These are phyloP conservation scores for Leccinum huronense DNA, from an alignment of 1,284 basidiomycete species.

Conservation along the genomic window DNA sequence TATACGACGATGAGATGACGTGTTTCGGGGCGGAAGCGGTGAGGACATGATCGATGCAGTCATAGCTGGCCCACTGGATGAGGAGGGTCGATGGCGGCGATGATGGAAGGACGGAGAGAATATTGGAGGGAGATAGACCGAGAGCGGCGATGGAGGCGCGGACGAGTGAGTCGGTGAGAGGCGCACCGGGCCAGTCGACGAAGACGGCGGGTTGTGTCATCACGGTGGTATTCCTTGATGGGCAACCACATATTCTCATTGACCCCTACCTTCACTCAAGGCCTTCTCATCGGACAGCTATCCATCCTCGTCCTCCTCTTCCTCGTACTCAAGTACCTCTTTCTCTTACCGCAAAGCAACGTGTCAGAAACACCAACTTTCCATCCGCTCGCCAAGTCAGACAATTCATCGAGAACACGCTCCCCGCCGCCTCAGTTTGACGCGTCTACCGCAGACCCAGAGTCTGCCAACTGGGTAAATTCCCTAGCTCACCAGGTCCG, in stretches of 20 bases:
- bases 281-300: constrained; percentile 74
- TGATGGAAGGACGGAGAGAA: constrained; percentile 30
- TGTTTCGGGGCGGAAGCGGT: constrained; percentile 48
- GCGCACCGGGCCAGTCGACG: constrained; percentile 76
- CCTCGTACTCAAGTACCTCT: constrained; percentile 77
- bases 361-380: constrained; percentile 55
- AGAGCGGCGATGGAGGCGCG: constrained; percentile 54
- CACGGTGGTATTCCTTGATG: constrained; percentile 39
- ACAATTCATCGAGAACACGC: constrained; percentile 39
- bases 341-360: constrained; percentile 65
- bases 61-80: constrained; percentile 82
- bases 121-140: constrained; percentile 30
- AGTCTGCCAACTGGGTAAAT: constrained; percentile 79
- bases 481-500: constrained; percentile 62
- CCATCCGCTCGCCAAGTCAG: constrained; percentile 53
- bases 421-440: constrained; percentile 32
- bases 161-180: constrained; percentile 72
- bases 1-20: constrained; percentile 82
- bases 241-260: constrained; percentile 65
- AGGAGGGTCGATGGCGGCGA: constrained; percentile 18
- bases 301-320: constrained; percentile 70
- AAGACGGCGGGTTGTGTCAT: constrained; percentile 39
- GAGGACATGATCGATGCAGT: constrained; percentile 75
- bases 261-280: constrained; percentile 82
- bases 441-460: constrained; percentile 34